phyloP scores from a whole-genome alignment of 768 basidiomycete genomes.

The Mycena chlorophos region DNA sequence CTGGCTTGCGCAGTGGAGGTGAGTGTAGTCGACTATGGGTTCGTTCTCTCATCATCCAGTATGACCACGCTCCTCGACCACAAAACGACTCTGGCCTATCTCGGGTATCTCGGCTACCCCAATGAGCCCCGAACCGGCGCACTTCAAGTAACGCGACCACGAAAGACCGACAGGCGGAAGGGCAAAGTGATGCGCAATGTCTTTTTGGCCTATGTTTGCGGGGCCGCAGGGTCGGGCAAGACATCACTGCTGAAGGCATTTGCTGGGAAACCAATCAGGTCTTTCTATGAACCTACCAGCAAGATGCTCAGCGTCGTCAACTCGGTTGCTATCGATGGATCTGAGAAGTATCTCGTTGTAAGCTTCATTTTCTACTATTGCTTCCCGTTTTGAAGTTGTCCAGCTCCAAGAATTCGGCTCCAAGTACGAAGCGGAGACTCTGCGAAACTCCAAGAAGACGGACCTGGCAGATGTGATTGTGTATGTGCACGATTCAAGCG shows the following conservation, averaged over 20 bases:
- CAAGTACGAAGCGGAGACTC: conserved; percentile 87
- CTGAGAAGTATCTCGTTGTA: conserved; percentile 95
- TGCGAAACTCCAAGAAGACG: conserved; percentile 87
- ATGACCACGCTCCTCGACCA: conserved; percentile 98
- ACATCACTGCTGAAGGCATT: conserved; percentile 84
- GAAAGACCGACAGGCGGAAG: conserved; percentile 82
- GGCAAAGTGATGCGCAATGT: conserved; percentile 89
- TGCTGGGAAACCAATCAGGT: conserved; percentile 75
- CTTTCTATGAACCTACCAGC: conserved; percentile 83
- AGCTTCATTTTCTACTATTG: conserved; percentile 28
- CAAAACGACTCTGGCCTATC: conserved; percentile 87
- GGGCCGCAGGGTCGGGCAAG: conserved; percentile 95
- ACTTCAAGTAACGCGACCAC: conserved; percentile 79
- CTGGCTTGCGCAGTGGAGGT: conserved; percentile 99
- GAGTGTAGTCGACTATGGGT: too few species aligned
- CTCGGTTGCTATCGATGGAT: conserved; percentile 89
- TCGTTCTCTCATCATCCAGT: conserved; percentile 42
- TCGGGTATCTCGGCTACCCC: conserved; percentile 93
- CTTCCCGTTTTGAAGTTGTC: background rate
- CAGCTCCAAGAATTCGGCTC: conserved; percentile 98
- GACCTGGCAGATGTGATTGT: conserved; percentile 93
- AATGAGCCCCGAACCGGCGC: conserved; percentile 78
- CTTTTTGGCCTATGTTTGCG: conserved; percentile 90
- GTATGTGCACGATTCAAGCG: conserved; percentile 96
- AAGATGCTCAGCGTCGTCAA: conserved; percentile 92